phyloP scores from a whole-genome alignment of 2,329 filamentous ascomycete genomes.

The Cladosporium sp. region DNA sequence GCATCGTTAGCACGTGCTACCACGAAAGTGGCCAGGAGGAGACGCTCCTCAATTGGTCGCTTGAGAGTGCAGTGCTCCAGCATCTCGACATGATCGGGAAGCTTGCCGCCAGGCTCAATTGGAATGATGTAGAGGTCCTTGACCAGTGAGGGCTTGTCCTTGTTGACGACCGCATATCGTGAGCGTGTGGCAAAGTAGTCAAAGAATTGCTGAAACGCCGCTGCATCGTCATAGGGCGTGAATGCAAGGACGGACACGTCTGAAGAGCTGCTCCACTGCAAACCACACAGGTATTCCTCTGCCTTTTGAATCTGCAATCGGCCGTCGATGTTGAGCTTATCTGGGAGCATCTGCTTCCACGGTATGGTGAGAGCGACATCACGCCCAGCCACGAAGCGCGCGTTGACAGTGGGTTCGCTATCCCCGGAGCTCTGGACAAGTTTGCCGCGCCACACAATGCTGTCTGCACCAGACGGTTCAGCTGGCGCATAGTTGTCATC shows the following conservation, averaged over 20 bases:
- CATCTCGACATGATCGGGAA: slow-evolving; percentile 83
- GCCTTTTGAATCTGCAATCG: slow-evolving; percentile 77
- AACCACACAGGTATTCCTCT: slow-evolving; percentile 81
- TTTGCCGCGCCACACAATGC: slow-evolving; percentile 70
- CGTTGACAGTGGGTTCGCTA: slow-evolving; percentile 54
- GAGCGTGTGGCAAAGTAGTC: slow-evolving; percentile 79
- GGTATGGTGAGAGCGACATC: slow-evolving; percentile 61
- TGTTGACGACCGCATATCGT: slow-evolving; percentile 80
- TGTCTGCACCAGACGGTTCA: slow-evolving; percentile 63
- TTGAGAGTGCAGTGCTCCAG: slow-evolving; percentile 80
- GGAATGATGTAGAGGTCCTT: slow-evolving; percentile 90
- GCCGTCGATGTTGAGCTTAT: slow-evolving; percentile 63
- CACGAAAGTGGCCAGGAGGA: slow-evolving; percentile 79
- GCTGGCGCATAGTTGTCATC: slow-evolving; percentile 75
- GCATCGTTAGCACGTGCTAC: slow-evolving; percentile 53
- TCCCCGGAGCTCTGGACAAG: slow-evolving; percentile 38
- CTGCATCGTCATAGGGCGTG: slow-evolving; percentile 53
- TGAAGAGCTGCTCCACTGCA: slow-evolving; percentile 73
- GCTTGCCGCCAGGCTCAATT: slow-evolving; percentile 60
- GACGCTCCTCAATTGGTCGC: slow-evolving; percentile 61
- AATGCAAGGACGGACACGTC: slow-evolving; percentile 79
- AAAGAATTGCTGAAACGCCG: slow-evolving; percentile 69
- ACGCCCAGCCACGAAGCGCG: slow-evolving; percentile 76
- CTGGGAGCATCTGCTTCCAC: slow-evolving; percentile 72
- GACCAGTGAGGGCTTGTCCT: slow-evolving; percentile 54